Conservation (phyloP, 768 basidiomycete species). For the Russula virescens region DNA sequence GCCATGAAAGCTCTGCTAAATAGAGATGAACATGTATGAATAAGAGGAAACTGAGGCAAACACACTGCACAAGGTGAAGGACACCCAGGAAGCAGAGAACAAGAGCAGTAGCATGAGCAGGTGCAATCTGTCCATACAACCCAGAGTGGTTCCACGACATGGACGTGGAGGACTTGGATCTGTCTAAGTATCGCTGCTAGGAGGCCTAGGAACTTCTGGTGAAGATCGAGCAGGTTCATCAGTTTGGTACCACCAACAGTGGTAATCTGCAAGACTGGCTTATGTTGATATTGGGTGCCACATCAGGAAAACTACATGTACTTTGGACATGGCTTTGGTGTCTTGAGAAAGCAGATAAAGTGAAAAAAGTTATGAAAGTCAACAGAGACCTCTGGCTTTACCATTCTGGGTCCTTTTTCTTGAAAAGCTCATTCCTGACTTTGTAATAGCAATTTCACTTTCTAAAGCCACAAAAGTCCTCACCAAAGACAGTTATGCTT, state of each 20-base stretch:
- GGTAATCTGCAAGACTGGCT: constrained; percentile 31
- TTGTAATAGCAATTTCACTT: too few relatives aligned
- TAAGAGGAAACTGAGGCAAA: constrained; percentile 89
- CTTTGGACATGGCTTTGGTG: too few relatives aligned
- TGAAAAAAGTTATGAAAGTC: too few relatives aligned
- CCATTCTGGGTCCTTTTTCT: too few relatives aligned
- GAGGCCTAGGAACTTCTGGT: constrained; percentile 53
- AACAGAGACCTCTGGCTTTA: too few relatives aligned
- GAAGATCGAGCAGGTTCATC: constrained; percentile 49
- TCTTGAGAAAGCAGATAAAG: too few relatives aligned
- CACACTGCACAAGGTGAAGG: constrained; percentile 74
- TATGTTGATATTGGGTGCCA: too few relatives aligned
- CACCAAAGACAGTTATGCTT: too few relatives aligned
- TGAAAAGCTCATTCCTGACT: too few relatives aligned
- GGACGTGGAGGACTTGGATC: constrained; percentile 49
- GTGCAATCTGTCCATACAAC: constrained; percentile 94
- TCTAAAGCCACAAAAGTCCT: too few relatives aligned
- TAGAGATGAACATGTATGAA: constrained; percentile 96
- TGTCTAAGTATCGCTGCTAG: constrained; percentile 53
- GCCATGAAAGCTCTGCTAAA: constrained; percentile 79
- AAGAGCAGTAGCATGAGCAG: constrained; percentile 94
- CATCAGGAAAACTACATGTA: too few relatives aligned
- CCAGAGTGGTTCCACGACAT: constrained; percentile 90
- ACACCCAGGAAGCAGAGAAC: constrained; percentile 73
- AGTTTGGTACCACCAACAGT: constrained; percentile 33